phyloP scores from a whole-genome alignment of 208 protist genomes.

The Borovskyia barvae region DNA sequence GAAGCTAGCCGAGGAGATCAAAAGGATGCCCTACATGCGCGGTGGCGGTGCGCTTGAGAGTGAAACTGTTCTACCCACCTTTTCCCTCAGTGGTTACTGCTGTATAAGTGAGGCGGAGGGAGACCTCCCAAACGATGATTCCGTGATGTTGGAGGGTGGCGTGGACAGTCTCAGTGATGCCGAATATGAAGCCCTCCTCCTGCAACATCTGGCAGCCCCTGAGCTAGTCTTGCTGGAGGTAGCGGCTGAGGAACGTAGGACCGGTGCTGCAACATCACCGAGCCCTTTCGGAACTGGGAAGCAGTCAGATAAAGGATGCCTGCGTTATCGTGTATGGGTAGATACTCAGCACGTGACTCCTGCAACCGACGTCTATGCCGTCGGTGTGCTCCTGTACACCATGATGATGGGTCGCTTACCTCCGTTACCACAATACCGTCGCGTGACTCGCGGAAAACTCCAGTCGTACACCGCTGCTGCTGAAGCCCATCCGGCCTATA shows the following conservation, averaged over 20 bases:
- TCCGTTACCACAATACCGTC: conserved; percentile 25
- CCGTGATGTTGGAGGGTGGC: conserved; percentile 4
- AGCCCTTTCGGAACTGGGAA: background rate
- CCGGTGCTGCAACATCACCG: background rate
- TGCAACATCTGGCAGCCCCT: conserved; percentile 31
- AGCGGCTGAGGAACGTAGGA: background rate
- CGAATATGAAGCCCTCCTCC: conserved; percentile 15
- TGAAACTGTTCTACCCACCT: background rate
- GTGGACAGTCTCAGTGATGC: conserved; percentile 13
- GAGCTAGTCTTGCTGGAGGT: conserved; percentile 27
- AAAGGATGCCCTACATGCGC: conserved; percentile 13
- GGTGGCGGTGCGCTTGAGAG: conserved; percentile 8
- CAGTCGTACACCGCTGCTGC: background rate
- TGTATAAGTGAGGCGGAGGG: background rate
- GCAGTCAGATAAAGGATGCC: too few species aligned
- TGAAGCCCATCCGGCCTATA: background rate
- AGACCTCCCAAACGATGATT: background rate
- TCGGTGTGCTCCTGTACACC: conserved; percentile 63
- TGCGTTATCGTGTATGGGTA: conserved; percentile 13
- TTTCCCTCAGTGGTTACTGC: conserved; percentile 19
- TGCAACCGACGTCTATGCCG: conserved; percentile 49
- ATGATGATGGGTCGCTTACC: conserved; percentile 44
- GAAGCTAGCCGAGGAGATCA: conserved; percentile 16
- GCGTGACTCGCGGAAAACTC: background rate
- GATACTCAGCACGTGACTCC: background rate